Evolutionary conservation across 2,329 filamentous ascomycete species (phyloP), one percentile per base, ranked within the genome.

Genomic region (Sporothrix inflata): DNA sequence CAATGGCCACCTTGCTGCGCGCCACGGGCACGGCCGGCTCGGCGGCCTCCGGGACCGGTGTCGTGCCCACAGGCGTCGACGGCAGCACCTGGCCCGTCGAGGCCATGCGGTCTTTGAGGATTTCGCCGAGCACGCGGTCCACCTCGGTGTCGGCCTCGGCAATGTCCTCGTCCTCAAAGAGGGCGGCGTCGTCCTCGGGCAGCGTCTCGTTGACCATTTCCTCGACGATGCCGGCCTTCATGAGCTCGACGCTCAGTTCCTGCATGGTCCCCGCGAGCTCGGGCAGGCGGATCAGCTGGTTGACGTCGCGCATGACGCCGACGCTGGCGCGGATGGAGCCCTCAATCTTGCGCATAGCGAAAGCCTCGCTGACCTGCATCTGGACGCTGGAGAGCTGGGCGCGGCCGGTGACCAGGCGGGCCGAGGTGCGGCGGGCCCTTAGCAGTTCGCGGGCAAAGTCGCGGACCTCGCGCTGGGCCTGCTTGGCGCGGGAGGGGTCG

Each of bases 311-410:
- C 96, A 99, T 98, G 77, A 99, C 94, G 60, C 93, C 92, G 9
- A 95, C 94, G 77, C 91, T 93, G 55, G 92, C 91, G 76, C 89
- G 88, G 79, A 99, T 94, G 78, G 91, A 94, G 61, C 94, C 95
- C 83, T 98, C 94, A 75, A 99, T 98, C 86, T 97, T 97, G 77
- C 94, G 91, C 77, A 98, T 91, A 1, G 94, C 93, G 81, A 98
- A 98, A 1, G 96, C 94, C 84, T 98, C 95, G 79, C 94, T 94
- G 79, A 99, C 95, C 83, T 98, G 96, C 94, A 98, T 97, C 82
- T 95, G 91, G 57, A 99, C 95, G 76, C 92, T 95, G 79, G 91
- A 90, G 65, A 99, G 88, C 83, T 98, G 96, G 1, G 96, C 96
- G 80, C 97, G 97, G 77, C 91, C 92, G 0, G 95, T 98, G 21